These are phyloP conservation scores for Yueomyces sp. DNA, from an alignment of 1,139 yeast species.

Conservation along the genomic window DNA sequence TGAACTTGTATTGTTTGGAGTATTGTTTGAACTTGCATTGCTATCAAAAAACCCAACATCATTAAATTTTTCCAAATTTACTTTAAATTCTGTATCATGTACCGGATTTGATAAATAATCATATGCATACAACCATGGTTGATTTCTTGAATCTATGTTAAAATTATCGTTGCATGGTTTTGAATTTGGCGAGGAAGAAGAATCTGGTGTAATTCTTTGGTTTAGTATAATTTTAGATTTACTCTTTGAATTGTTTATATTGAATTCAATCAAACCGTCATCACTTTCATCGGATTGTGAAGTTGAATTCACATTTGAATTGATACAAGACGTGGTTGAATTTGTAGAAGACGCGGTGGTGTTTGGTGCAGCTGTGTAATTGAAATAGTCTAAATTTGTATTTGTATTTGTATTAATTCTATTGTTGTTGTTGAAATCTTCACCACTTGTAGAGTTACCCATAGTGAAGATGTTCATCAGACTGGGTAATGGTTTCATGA, in stretches of 20 bases:
- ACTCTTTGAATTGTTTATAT: conserved; percentile 1
- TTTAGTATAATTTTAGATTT: conserved; percentile 6
- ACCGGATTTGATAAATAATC: conserved; percentile 38
- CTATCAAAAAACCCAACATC: conserved; percentile 40
- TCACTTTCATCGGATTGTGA: background rate
- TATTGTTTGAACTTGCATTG: background rate
- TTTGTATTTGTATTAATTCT: background rate
- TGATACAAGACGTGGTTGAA: background rate
- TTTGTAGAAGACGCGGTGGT: background rate
- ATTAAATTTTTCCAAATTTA: conserved; percentile 30
- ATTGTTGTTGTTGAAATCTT: conserved; percentile 7
- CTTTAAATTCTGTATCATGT: conserved; percentile 30
- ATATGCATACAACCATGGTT: conserved; percentile 36
- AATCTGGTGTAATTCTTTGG: background rate
- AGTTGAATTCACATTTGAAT: background rate
- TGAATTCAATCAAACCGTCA: background rate
- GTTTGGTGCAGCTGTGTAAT: background rate
- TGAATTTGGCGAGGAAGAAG: background rate
- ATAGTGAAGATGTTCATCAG: conserved; percentile 18
- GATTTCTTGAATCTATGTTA: background rate
- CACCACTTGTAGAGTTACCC: conserved; percentile 13
- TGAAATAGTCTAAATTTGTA: background rate
- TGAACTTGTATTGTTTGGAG: background rate
- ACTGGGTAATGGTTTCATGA: conserved; percentile 6
- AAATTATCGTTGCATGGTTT: conserved; percentile 3